phyloP scores from a whole-genome alignment of 2,329 filamentous ascomycete species.

The Emericellopsis cladophorae region DNA sequence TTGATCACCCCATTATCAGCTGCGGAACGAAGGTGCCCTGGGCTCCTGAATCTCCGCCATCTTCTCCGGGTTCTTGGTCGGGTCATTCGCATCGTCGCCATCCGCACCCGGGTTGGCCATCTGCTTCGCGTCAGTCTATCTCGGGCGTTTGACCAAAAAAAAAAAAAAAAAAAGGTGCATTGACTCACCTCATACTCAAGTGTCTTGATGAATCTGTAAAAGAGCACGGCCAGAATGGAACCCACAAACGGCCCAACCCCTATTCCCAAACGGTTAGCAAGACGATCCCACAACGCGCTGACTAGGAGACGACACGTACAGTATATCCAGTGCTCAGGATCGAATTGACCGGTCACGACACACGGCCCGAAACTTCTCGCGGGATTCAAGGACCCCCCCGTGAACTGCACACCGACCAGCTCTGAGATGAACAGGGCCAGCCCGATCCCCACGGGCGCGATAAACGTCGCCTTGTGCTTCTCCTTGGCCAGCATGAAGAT shows the following conservation, averaged over 20 bases:
- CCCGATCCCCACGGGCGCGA: constrained; percentile 34
- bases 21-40: not conserved
- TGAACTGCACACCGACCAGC: constrained; percentile 32
- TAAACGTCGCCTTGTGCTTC: constrained; percentile 32
- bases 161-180: not conserved
- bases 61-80: constrained; percentile 29
- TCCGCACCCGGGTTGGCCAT: constrained; percentile 34
- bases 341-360: constrained; percentile 26
- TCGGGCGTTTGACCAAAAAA: too few species aligned
- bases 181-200: constrained; percentile 22
- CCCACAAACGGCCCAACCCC: constrained; percentile 20
- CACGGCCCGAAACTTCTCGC: constrained; percentile 31
- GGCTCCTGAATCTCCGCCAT: constrained; percentile 8
- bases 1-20: not conserved
- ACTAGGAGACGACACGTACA: constrained; percentile 10
- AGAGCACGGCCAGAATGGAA: constrained; percentile 19
- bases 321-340: constrained; percentile 34
- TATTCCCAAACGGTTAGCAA: constrained; percentile 1
- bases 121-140: constrained; percentile 6
- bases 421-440: constrained; percentile 31
- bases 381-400: constrained; percentile 34
- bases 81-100: constrained; percentile 27
- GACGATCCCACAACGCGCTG: not conserved
- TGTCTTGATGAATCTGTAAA: constrained; percentile 26
- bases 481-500: constrained; percentile 40